Evolutionary conservation across 345 rosid species (phyloP), one percentile per base, ranked within the genome.

Genomic region (Euphorbia lathyris): DNA sequence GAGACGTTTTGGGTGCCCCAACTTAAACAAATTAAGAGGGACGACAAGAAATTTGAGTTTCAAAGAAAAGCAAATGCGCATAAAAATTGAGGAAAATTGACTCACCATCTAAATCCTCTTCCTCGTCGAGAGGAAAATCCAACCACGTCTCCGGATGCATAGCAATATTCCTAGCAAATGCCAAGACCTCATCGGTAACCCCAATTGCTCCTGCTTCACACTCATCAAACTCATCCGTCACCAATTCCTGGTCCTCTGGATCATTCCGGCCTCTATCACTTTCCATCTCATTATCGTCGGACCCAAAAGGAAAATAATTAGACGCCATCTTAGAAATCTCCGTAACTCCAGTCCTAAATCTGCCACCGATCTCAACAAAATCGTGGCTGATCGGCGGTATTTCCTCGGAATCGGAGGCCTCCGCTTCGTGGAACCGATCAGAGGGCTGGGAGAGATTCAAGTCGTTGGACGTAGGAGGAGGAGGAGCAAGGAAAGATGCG

Each of bases 101-200:
- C 85, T 52, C 81, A 95, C 97, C 97, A 69, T 86, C 93, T 73
- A 88, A 82, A 74, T 85, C 86, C 5, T 92, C 97, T 69, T 95
- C 97, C 9, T 84, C 85, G 47, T 93, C 97, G 20, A 92, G 84
- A 17, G 99, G 96, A 32, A 92, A 92, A 86, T 92, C 97, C 69
- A 92, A 74, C 99, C 99, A 95, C 19, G 97, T 92, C 80, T 95
- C 97, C 0, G 97, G 97, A 85, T 91, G 97, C 84, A 88, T 77
- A 27, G 96, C 90, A 57, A 92, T 90, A 65, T 95, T 93, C 64
- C 85, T 80, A 0, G 97, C 99, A 57, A 92, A 95, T 6, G 88
- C 84, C 83, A 95, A 78, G 23, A 92, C 96, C 84, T 92, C 97
- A 43, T 88, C 92, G 5, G 88, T 90, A 43, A 95, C 82, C 77